Evolutionary conservation across 1,284 basidiomycete species (phyloP), one percentile per base, ranked within the genome.

Genomic region (Stygiomarasmius scandens): DNA sequence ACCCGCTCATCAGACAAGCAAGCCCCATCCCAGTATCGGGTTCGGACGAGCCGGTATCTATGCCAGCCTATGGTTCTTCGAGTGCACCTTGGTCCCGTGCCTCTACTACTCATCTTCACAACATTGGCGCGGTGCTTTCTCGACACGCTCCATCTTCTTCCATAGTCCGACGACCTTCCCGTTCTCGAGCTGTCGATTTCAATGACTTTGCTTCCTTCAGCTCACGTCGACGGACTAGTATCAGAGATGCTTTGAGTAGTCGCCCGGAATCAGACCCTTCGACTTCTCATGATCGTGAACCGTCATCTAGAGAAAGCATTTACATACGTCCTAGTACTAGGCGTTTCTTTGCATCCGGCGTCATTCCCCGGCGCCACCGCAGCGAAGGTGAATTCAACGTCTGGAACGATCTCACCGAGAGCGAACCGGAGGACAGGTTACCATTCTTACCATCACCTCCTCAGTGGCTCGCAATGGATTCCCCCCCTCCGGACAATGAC

Each of bases 151-250:
- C 54, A 58, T 65, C 79, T 1, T 79, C 79, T 1, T 79, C 82
- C 16, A 72, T 32, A 6, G 12, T 85, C 27, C 83, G 83, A 25
- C 82, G 82, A 22, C 73, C 77, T 1, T 63, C 68, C 24, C 81
- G 82, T 29, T 79, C 81, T 5, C 74, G 86, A 34, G 76, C 79
- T 6, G 74, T 81, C 3, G 89, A 90, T 62, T 88, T 89, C 67
- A 83, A 77, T 64, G 87, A 89, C 29, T 89, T 86, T 59, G 84
- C 87, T 0, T 41, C 38, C 4, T 41, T 41, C 38, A 41, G 8
- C 0, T 68, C 79, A 16, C 82, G 83, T n/a, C 82, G 87, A 27
- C 80, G 87, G 52, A 74, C 75, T 4, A 66, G 69, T 19, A 74
- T 68, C 16, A 61, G 69, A 22, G 63, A 66, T 41, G 32, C 50